phyloP scores from a whole-genome alignment of 805 yeast genomes.

The Candida maris region DNA sequence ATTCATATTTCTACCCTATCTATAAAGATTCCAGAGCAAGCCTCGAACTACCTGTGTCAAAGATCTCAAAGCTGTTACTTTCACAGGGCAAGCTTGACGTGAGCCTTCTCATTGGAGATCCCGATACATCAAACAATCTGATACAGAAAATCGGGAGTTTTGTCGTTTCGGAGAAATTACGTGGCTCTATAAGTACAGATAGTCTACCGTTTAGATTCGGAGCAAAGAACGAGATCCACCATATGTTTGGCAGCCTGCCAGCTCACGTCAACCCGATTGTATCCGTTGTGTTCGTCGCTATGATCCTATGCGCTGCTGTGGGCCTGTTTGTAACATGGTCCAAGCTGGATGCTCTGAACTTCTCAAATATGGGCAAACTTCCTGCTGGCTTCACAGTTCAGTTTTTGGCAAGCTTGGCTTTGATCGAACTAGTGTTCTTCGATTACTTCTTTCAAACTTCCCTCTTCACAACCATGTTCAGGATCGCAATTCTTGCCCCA shows the following conservation, averaged over 20 bases:
- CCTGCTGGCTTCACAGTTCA: slow-evolving; percentile 35
- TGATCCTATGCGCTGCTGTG: slow-evolving; percentile 39
- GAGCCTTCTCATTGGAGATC: slow-evolving; percentile 29
- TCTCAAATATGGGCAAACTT: slow-evolving; percentile 34
- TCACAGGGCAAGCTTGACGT: slow-evolving; percentile 17
- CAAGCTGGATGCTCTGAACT: slow-evolving; percentile 32
- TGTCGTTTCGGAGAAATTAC: slow-evolving; percentile 15
- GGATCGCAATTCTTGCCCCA: slow-evolving; percentile 45
- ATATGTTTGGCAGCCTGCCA: slow-evolving; percentile 55
- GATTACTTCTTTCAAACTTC: slow-evolving; percentile 57
- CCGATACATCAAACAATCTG: slow-evolving; percentile 12
- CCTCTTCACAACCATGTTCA: slow-evolving; percentile 55
- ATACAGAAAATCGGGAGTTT: slow-evolving; percentile 18
- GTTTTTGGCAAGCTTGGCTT: slow-evolving; percentile 45
- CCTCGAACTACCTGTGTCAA: slow-evolving; percentile 15
- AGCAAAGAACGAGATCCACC: slow-evolving; percentile 57
- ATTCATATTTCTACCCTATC: slow-evolving; percentile 24
- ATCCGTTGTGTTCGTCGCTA: slow-evolving; percentile 48
- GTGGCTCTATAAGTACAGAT: slow-evolving; percentile 4
- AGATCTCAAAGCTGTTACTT: slow-evolving; percentile 24
- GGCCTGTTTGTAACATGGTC: slow-evolving; percentile 42
- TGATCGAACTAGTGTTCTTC: slow-evolving; percentile 51
- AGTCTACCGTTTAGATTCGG: slow-evolving; percentile 39
- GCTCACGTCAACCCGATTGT: slow-evolving; percentile 47
- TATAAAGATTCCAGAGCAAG: slow-evolving; percentile 12